Evolutionary conservation across 2,329 filamentous ascomycete genomes (phyloP).

Genomic region (Paraphaeosphaeria minitans): DNA sequence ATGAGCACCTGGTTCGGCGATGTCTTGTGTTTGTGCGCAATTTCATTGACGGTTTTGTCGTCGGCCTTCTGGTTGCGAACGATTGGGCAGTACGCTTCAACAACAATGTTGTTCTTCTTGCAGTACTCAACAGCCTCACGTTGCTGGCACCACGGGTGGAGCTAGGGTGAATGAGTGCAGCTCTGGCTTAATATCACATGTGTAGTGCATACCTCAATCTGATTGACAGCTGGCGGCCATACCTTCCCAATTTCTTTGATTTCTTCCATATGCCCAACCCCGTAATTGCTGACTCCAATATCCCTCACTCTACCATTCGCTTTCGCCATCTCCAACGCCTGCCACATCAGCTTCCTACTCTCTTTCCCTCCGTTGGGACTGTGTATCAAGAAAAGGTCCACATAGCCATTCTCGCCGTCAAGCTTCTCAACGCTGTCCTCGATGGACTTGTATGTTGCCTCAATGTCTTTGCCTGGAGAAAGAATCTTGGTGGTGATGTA

Average conservation of each 20-base stretch:
- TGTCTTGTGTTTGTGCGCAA: conserved; percentile 75
- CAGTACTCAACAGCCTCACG: conserved; percentile 63
- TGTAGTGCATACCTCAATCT: conserved; percentile 65
- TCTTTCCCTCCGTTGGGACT: conserved; percentile 61
- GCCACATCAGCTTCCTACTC: conserved; percentile 67
- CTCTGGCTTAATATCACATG: neutral
- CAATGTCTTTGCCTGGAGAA: conserved; percentile 57
- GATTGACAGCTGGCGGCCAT: conserved; percentile 75
- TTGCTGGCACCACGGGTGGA: conserved; percentile 75
- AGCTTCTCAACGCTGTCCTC: conserved; percentile 68
- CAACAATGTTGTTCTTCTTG: conserved; percentile 62
- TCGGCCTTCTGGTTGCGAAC: conserved; percentile 74
- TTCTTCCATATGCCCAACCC: conserved; percentile 70
- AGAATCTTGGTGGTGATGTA: conserved; percentile 76
- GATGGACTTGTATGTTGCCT: conserved; percentile 64
- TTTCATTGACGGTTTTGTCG: conserved; percentile 66
- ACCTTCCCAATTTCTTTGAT: conserved; percentile 68
- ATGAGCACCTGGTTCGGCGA: conserved; percentile 77
- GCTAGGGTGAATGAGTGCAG: conserved; percentile 48
- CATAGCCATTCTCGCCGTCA: conserved; percentile 62
- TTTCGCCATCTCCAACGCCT: conserved; percentile 66
- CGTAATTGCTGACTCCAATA: conserved; percentile 77
- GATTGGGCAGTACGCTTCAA: conserved; percentile 69
- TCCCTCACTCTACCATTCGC: conserved; percentile 64
- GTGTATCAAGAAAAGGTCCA: conserved; percentile 75